Evolutionary conservation across 169 alveolate species (phyloP).

Genomic region (Plasmodium coatneyi): DNA sequence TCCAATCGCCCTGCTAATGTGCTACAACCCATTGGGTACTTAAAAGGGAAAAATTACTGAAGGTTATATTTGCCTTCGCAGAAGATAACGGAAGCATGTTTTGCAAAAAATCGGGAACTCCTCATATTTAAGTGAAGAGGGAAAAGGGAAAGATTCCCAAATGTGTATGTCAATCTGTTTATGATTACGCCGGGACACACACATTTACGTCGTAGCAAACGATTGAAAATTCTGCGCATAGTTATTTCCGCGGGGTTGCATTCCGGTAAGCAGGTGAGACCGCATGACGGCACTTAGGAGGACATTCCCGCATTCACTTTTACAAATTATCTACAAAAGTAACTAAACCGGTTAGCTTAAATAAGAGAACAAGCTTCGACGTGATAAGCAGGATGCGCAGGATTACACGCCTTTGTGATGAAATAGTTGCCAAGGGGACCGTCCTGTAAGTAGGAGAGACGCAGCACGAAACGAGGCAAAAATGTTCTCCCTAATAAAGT

Average conservation of each 20-base stretch:
- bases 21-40: neutral
- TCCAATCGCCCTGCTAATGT: neutral
- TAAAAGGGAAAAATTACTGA: neutral
- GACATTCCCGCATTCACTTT: neutral
- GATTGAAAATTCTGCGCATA: neutral
- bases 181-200: neutral
- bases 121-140: neutral
- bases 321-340: neutral
- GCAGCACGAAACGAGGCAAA: neutral
- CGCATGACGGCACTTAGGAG: neutral
- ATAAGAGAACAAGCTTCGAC: neutral
- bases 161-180: neutral
- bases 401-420: neutral
- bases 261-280: neutral
- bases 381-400: neutral
- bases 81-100: neutral
- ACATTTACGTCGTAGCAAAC: neutral
- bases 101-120: neutral
- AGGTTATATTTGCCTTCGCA: neutral
- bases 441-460: neutral
- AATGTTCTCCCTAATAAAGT: conserved; percentile 68
- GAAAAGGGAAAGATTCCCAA: neutral
- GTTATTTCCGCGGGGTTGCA: neutral
- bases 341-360: neutral
- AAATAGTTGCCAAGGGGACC: neutral